Base-by-base conservation (phyloP, 139 green algal genomes). In the Coccomyxa sp. region DNA sequence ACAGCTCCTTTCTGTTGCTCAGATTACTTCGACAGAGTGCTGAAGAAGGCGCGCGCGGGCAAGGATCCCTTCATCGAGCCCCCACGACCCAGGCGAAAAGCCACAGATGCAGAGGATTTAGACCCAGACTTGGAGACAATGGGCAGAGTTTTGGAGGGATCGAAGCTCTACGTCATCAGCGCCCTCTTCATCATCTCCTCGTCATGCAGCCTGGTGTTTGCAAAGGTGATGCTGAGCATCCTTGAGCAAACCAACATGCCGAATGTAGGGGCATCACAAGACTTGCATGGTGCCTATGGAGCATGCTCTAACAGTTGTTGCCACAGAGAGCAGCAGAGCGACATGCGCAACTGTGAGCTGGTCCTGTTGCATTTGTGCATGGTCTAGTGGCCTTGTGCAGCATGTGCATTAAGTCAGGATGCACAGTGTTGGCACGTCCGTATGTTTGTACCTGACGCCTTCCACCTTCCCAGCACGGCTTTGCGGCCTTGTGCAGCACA, bases 1-100 rank as follows among this genome's bases (percentile, higher is more conserved):
- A 58, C 12, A 58, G 44, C 44, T 58, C 44, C 44, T 12, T 16
- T 29, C 12, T 12, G 44, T 16, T 29, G 44, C 14, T 12, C 44
- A 58, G 58, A 74, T 10, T 74, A 74, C 33, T 74, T 74, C 27
- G 34, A 74, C 24, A 74, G 41, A 41, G 69, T 74, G 33, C 34
- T 74, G 35, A 34, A 10, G 10, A 31, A 74, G 69, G 69, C 34
- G 14, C 27, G n/a, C n/a, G 29, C 27, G 18, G 64, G 64, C 24
- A 71, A 71, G 64, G 29, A 71, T 34, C n/a, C 64, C n/a, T 36
- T 38, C 7, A 14, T 71, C 64, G 64, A 71, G 27, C 64, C 64
- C n/a, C 64, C 64, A 14, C 27, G n/a, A 34, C 14, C 64, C 10
- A 34, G 64, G 14, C 64, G 64, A 10, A 71, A 36, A 41, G 33